Evolutionary conservation across 2,329 filamentous ascomycete genomes (phyloP).

Genomic region (Aspergillus piperis): DNA sequence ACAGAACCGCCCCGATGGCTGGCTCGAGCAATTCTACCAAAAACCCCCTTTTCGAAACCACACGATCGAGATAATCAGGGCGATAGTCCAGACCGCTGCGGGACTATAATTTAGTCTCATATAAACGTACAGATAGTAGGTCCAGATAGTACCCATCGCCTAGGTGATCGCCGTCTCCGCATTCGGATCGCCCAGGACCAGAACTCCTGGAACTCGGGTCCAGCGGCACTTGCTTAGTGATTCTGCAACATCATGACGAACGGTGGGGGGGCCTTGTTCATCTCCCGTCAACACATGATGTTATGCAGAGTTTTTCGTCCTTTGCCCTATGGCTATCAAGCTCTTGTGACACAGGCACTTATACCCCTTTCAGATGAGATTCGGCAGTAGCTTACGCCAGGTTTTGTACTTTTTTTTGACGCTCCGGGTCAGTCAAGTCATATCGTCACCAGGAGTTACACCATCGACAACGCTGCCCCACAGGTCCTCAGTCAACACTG

Average conservation of each 20-base stretch:
- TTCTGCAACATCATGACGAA: conserved; percentile 20
- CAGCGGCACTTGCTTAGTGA: conserved; percentile 5
- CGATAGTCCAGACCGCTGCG: background rate
- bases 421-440: background rate
- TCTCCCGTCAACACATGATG: background rate
- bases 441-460: background rate
- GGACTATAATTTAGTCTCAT: conserved; percentile 7
- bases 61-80: background rate
- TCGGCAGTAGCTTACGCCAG: background rate
- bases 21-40: background rate
- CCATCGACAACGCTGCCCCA: background rate
- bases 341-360: too few species aligned
- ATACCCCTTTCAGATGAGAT: background rate
- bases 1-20: background rate
- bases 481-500: background rate
- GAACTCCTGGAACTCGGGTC: conserved; percentile 9
- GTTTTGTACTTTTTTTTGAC: background rate
- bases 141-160: conserved; percentile 12
- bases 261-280: conserved; percentile 13
- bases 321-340: too few species aligned
- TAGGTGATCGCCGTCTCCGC: conserved; percentile 14
- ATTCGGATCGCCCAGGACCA: conserved; percentile 8
- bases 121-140: conserved; percentile 8
- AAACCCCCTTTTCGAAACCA: background rate
- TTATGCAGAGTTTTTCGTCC: background rate